Evolutionary conservation across 1,284 basidiomycete genomes (phyloP), one percentile per base, ranked within the genome.

Genomic region (Ceratobasidium sp.): DNA sequence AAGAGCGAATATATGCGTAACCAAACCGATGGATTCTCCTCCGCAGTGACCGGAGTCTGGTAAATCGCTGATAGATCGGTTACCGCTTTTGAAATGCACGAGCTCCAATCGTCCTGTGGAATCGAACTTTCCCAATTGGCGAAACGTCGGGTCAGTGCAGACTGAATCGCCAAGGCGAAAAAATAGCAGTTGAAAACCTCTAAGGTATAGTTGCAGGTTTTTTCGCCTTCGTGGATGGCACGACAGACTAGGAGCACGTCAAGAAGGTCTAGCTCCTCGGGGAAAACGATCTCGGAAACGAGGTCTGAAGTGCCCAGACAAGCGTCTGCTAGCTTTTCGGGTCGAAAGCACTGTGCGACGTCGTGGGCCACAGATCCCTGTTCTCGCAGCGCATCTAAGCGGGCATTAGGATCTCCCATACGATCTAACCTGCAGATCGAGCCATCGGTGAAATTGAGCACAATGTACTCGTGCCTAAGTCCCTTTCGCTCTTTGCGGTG

Each of bases 141-240:
- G 29, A 57, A 22, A 15, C 24, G 53, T 4, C 41, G 19, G 7
- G 44, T 48, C 29, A 69, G 27, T 0, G 22, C 24, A 24, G 53
- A 54, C 27, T 69, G 66, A 7, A 69, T 69, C 8, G 54, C 54
- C 2, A 69, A 53, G 1, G 66, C 54, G 47, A 69, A 57, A 44
- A 69, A 69, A 19, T 69, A 69, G 44, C 66, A 69, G 54, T 69
- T 69, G 54, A 47, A 69, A 3, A 0, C 17, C 8, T 57, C 36
- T 11, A 69, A 17, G 5, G 36, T 69, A 36, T 69, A 69, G 24
- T 69, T 69, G 51, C 44, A 22, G 2, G 66, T 57, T 19, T 48
- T 69, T 8, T 69, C 54, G 24, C 66, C 41, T 27, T 69, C 66
- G 9, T 69, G 66, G 22, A 69, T 69, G 9, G 66, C 66, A 29